Evolutionary conservation across 108 stramenopile genomes (phyloP), one percentile per base, ranked within the genome.

Genomic region (Seminavis robusta): DNA sequence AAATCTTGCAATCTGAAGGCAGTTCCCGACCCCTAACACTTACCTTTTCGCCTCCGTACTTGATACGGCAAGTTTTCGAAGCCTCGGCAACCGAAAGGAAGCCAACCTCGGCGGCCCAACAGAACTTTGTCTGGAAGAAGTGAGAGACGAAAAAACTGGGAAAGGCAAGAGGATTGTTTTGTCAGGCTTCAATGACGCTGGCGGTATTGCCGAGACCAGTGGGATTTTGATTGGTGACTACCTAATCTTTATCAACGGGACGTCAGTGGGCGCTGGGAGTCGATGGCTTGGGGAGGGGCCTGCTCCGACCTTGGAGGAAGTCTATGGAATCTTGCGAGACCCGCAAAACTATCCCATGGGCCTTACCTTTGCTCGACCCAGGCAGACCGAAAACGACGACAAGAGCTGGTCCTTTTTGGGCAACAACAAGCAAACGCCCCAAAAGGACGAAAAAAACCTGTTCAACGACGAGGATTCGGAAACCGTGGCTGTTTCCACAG

Each of bases 191-290:
- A 65, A 81, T 31, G 63, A 71, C 16, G 76, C 80, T 33, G 80
- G 80, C 33, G 87, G 93, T 19, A 61, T 65, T 16, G 79, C 80
- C 27, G 93, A 94, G 58, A 64, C 58, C 34, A 61, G 69, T 15
- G 81, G 81, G n/a, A 76, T 94, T 7, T 50, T 88, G 49, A 52
- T 88, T 24, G 93, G 93, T 24, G 93, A 94, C 49, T 76, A 88
- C 45, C 74, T 94, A 7, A 81, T 90, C 11, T 87, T 84, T 56
- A 67, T 94, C 16, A 90, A 90, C 33, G 93, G 89, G 19, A 59
- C 67, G n/a, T 64, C 93, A 4, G 86, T 94, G 25, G 91, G 91
- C 23, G 85, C 90, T 39, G 90, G 90, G 15, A 83, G 79, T 33
- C 67, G 76, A 42, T 69, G 85, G 65, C 56, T 83, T 59, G 76